Evolutionary conservation across 441 rosid species (phyloP).

Genomic region (Breynia disticha): DNA sequence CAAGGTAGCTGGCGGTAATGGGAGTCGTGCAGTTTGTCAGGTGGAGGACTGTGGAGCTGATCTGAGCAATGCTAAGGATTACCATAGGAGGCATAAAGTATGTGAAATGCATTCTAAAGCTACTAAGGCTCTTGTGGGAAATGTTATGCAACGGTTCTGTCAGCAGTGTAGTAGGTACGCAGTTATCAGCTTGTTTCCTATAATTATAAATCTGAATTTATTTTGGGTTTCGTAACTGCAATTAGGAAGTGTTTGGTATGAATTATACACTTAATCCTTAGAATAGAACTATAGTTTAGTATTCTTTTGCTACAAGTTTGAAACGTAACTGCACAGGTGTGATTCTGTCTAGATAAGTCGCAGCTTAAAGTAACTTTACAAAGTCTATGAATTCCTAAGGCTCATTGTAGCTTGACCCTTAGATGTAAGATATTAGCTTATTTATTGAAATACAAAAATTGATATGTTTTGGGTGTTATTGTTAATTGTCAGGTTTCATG

Average conservation of each 20-base stretch:
- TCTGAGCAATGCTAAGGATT: conserved; percentile 84
- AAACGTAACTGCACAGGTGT: background rate
- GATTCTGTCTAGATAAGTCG: background rate
- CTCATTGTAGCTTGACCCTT: background rate
- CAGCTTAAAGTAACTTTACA: background rate
- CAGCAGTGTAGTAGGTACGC: conserved; percentile 97
- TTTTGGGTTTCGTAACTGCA: background rate
- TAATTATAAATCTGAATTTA: background rate
- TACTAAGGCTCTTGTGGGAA: conserved; percentile 77
- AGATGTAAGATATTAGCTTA: background rate
- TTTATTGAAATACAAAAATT: background rate
- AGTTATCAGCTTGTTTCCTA: background rate
- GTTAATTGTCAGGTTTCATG: conserved; percentile 61
- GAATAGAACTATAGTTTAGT: too few relatives aligned
- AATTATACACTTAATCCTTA: too few relatives aligned
- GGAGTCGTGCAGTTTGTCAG: conserved; percentile 73
- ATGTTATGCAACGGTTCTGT: conserved; percentile 91
- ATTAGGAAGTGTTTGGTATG: background rate
- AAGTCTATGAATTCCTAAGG: background rate
- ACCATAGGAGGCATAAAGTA: conserved; percentile 92
- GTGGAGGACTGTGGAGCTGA: conserved; percentile 92
- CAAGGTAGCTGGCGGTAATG: conserved; percentile 43
- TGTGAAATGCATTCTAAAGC: conserved; percentile 96
- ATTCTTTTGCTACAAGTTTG: background rate
- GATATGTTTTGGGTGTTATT: background rate